These are phyloP conservation scores for Ascosphaera acerosa DNA, from an alignment of 2,329 filamentous ascomycete genomes.

Conservation along the genomic window DNA sequence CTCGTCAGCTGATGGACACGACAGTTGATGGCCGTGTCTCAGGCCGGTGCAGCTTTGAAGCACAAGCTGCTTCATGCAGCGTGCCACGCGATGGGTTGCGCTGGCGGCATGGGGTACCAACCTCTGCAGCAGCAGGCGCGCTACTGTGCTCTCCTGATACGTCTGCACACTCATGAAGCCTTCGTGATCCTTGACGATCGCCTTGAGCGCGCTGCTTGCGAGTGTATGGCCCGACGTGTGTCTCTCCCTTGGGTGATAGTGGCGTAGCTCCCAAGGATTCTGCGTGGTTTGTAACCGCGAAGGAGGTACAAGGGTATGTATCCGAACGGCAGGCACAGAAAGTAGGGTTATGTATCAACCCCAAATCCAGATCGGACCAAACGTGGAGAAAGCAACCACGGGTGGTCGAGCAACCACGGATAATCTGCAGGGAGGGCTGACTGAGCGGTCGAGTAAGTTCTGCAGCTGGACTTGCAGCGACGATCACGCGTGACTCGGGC, in stretches of 20 bases:
- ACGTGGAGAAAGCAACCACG: not conserved
- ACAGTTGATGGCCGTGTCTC: too few relatives aligned
- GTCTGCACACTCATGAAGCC: not conserved
- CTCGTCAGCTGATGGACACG: too few relatives aligned
- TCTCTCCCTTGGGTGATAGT: not conserved
- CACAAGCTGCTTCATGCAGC: too few relatives aligned
- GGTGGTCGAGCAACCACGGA: not conserved
- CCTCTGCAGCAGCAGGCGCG: not conserved
- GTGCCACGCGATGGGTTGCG: too few relatives aligned
- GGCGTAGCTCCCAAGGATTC: not conserved
- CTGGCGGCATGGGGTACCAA: not conserved
- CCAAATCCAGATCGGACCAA: not conserved
- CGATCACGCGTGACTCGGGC: too few relatives aligned
- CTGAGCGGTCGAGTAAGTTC: too few relatives aligned
- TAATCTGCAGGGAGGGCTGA: not conserved
- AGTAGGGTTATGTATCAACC: constrained; percentile 1
- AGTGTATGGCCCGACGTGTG: not conserved
- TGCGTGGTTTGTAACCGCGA: not conserved
- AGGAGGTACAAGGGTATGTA: not conserved
- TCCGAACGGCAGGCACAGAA: not conserved
- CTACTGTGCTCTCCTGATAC: not conserved
- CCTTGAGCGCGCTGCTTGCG: too few relatives aligned
- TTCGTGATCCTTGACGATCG: too few relatives aligned
- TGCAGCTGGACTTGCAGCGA: too few relatives aligned
- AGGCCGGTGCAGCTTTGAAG: too few relatives aligned